These are phyloP conservation scores for Plasmodium gaboni DNA, from an alignment of 169 alveolate genomes.

Conservation along the genomic window DNA sequence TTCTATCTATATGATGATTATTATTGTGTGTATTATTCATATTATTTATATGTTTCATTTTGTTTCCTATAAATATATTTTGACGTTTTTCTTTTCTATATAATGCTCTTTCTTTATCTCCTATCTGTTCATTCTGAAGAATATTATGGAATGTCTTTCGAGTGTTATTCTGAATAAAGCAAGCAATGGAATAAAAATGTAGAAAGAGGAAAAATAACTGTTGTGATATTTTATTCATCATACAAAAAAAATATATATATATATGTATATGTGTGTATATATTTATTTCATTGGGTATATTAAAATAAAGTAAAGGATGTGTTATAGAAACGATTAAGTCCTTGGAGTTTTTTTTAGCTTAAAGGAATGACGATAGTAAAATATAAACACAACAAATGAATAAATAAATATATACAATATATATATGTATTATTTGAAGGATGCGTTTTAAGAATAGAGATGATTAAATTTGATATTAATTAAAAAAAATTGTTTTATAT, in stretches of 20 bases:
- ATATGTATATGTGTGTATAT: too few relatives aligned
- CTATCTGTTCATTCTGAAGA: neutral
- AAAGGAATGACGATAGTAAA: too few relatives aligned
- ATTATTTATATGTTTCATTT: neutral
- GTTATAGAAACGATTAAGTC: too few relatives aligned
- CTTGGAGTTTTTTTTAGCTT: too few relatives aligned
- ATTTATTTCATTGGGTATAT: too few relatives aligned
- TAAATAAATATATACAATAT: too few relatives aligned
- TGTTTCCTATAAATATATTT: slow-evolving; percentile 4
- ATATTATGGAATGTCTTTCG: neutral
- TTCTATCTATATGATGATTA: neutral
- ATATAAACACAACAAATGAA: too few relatives aligned
- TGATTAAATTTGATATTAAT: too few relatives aligned
- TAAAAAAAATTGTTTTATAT: too few relatives aligned
- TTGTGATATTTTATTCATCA: neutral
- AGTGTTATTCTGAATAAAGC: slow-evolving; percentile 12
- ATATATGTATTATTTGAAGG: too few relatives aligned
- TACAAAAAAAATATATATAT: neutral
- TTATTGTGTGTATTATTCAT: neutral
- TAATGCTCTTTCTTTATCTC: neutral
- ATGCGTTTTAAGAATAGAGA: too few relatives aligned
- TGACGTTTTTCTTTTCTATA: slow-evolving; percentile 7
- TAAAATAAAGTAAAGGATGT: too few relatives aligned
- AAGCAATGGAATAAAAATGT: neutral
- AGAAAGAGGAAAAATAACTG: neutral